These are phyloP conservation scores for Diaporthe sp. DNA, from an alignment of 2,329 filamentous ascomycete genomes.

Conservation along the genomic window DNA sequence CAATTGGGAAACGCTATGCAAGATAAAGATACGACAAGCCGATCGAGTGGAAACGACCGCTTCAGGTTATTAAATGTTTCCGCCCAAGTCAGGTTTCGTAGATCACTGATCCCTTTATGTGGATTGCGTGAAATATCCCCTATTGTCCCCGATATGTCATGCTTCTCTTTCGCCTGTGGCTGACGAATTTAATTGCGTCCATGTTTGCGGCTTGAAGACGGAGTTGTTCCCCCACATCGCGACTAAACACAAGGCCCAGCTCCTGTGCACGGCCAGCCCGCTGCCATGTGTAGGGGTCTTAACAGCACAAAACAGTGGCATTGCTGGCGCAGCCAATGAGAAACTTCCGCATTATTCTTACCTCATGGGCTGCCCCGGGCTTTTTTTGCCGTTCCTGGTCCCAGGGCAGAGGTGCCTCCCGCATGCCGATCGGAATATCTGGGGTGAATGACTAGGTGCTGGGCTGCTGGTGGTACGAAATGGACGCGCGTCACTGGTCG, in stretches of 20 bases:
- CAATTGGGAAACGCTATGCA: neutral
- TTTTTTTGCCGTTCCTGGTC: conserved; percentile 5
- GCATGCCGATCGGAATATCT: conserved; percentile 22
- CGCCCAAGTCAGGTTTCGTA: neutral
- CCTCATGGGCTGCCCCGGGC: neutral
- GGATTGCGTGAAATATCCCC: neutral
- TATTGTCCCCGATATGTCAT: neutral
- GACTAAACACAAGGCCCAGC: neutral
- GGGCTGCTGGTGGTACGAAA: neutral
- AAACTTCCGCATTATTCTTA: neutral
- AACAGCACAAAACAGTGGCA: neutral
- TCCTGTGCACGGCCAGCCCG: neutral
- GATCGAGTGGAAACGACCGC: neutral
- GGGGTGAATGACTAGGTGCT: neutral
- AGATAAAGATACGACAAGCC: neutral
- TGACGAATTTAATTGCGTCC: conserved; percentile 19
- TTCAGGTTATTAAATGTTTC: conserved; percentile 9
- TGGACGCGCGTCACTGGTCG: conserved; percentile 21
- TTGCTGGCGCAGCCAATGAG: conserved; percentile 8
- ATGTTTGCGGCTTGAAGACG: neutral
- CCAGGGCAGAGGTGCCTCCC: neutral
- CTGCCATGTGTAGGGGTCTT: neutral
- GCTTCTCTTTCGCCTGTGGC: neutral
- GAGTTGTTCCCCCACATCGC: conserved; percentile 9
- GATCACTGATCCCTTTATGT: neutral